Evolutionary conservation across 106 monocot species (phyloP).

Genomic region (Dioscorea dumetorum): DNA sequence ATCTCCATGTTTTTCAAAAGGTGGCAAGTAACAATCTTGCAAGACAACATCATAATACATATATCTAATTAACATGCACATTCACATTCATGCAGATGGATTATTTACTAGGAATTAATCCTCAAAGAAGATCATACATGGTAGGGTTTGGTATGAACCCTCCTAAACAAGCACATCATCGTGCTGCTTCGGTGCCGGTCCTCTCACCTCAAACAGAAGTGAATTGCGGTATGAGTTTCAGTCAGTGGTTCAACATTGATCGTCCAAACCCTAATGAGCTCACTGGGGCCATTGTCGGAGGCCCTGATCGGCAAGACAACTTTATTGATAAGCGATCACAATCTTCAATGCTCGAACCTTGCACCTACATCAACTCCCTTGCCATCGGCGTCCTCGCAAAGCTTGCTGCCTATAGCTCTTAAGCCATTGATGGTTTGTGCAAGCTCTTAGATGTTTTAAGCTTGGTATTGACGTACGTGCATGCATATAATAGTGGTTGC

Average conservation of each 20-base stretch:
- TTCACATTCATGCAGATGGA: slow-evolving; percentile 52
- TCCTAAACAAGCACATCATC: slow-evolving; percentile 75
- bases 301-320: slow-evolving; percentile 62
- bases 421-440: not conserved
- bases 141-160: slow-evolving; percentile 68
- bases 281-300: slow-evolving; percentile 89
- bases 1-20: not conserved
- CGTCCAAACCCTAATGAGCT: slow-evolving; percentile 70
- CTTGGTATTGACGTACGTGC: not conserved
- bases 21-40: too few relatives aligned
- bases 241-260: slow-evolving; percentile 44
- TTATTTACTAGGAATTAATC: slow-evolving; percentile 81
- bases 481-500: not conserved
- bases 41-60: too few relatives aligned
- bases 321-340: slow-evolving; percentile 58
- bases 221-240: slow-evolving; percentile 71
- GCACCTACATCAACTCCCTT: slow-evolving; percentile 86
- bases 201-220: slow-evolving; percentile 8
- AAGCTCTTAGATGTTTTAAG: too few relatives aligned
- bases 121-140: slow-evolving; percentile 63
- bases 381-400: slow-evolving; percentile 77
- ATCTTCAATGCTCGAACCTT: slow-evolving; percentile 58
- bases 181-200: slow-evolving; percentile 75
- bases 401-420: slow-evolving; percentile 41
- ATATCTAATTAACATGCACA: too few relatives aligned